Base-by-base conservation (phyloP, 306 rosid species). In the Luffa aegyptiaca region DNA sequence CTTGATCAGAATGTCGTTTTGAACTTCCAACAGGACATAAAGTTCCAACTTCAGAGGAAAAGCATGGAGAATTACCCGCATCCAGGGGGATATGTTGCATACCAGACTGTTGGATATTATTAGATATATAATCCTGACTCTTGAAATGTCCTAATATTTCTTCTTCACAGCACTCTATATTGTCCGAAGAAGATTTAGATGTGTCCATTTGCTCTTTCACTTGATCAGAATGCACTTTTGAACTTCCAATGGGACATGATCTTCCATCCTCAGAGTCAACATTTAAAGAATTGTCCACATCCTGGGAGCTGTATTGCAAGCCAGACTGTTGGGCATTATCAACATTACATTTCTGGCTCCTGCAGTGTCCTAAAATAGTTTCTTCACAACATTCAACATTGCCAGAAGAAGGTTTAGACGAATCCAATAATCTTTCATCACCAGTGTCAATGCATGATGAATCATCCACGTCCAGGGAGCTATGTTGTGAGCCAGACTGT, bases 321-420 rank as follows among this genome's bases (percentile, higher is more conserved):
- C 85, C 80, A 31, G 77, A 79, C 13, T 71, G 84, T 63, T 83
- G 90, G 14, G 73, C 83, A 37, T 80, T 85, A 81, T 85, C 93
- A 83, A 89, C 86, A 80, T 88, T 79, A 68, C 85, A 92, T 81
- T 92, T 87, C 72, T 85, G 86, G 80, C 92, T 92, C 80, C 82
- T 81, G 79, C 87, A 82, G 81, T 74, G 61, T 74, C 59, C 78
- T 74, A 16, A 8, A 33, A 16, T 2, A 49, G 62, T 14, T 74
- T 74, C 62, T 74, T 51, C 62, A 33, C 42, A 33, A 33, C 83
- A 75, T 85, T 79, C 80, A 4, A 46, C 72, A 64, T 57, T 68
- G 80, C 83, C 84, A 82, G 64, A 80, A 82, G 86, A 88, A 89
- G 89, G 79, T n/a, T 75, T 75, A 75, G 42, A 53, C 64, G 36